Conservation (phyloP, 1,284 basidiomycete genomes). For the Mycosarcoma maydis region DNA sequence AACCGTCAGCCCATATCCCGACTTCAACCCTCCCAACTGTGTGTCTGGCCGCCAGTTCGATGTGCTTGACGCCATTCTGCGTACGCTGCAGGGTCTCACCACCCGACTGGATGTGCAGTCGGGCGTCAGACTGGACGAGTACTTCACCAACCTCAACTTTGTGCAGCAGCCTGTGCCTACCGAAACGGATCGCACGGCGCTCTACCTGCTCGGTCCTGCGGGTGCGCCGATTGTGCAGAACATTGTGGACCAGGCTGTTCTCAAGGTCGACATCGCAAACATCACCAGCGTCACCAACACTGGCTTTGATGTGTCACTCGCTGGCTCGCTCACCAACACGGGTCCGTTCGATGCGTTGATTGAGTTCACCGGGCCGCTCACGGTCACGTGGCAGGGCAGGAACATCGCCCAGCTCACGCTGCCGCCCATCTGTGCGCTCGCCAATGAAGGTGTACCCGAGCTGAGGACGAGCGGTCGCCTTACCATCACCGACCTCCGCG, state of each 20-base stretch:
- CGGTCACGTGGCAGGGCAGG: slow-evolving; percentile 76
- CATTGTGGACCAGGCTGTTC: slow-evolving; percentile 73
- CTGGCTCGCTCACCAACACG: slow-evolving; percentile 49
- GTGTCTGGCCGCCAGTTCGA: slow-evolving; percentile 70
- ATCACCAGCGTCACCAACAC: slow-evolving; percentile 71
- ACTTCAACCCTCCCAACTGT: slow-evolving; percentile 69
- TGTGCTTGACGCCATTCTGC: slow-evolving; percentile 73
- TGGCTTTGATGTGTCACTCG: slow-evolving; percentile 67
- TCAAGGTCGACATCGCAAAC: slow-evolving; percentile 74
- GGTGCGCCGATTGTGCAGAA: slow-evolving; percentile 74
- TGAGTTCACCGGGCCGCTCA: slow-evolving; percentile 67
- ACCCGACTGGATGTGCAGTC: slow-evolving; percentile 70
- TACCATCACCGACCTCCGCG: slow-evolving; percentile 63
- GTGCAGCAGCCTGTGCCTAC: slow-evolving; percentile 74
- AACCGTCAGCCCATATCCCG: slow-evolving; percentile 71
- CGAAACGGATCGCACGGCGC: slow-evolving; percentile 74
- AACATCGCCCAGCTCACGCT: slow-evolving; percentile 76
- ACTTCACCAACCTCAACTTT: slow-evolving; percentile 74
- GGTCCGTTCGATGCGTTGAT: slow-evolving; percentile 71
- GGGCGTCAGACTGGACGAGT: slow-evolving; percentile 61
- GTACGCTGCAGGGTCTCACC: slow-evolving; percentile 73
- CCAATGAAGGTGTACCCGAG: slow-evolving; percentile 76
- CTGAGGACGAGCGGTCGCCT: slow-evolving; percentile 70
- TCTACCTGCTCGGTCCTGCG: slow-evolving; percentile 76
- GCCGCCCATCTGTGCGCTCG: slow-evolving; percentile 77